Evolutionary conservation across 2,329 filamentous ascomycete genomes (phyloP).

Genomic region (Niveomyces coronatus): DNA sequence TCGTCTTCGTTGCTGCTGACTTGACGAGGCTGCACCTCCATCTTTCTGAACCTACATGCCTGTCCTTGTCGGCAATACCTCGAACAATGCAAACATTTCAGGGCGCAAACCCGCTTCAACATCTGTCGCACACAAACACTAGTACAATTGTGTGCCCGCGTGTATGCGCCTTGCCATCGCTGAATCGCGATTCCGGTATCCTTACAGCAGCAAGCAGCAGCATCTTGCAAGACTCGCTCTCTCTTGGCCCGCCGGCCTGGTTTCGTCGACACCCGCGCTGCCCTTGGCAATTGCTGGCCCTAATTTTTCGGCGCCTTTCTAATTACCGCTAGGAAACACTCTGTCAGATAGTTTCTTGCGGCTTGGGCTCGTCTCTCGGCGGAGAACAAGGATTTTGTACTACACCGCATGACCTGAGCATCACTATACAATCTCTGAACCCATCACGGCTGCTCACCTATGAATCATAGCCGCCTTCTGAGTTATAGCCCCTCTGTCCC

Average conservation of each 20-base stretch:
- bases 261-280: background rate
- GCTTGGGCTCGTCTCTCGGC: too few species aligned
- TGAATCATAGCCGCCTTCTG: too few species aligned
- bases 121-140: conserved; percentile 9
- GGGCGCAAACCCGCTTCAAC: conserved; percentile 3
- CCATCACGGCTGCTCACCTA: too few species aligned
- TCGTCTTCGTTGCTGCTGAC: conserved; percentile 5
- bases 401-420: too few species aligned
- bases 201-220: conserved; percentile 1
- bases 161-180: conserved; percentile 2
- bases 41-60: conserved; percentile 1
- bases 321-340: conserved; percentile 6
- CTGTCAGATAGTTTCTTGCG: conserved; percentile 4
- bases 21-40: background rate
- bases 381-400: conserved; percentile 9
- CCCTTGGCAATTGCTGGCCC: background rate
- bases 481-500: too few species aligned
- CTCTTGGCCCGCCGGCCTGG: conserved; percentile 3
- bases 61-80: conserved; percentile 1
- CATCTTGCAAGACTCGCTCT: conserved; percentile 1
- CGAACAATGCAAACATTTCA: conserved; percentile 8
- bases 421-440: too few species aligned
- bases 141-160: conserved; percentile 4
- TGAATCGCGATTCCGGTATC: conserved; percentile 2
- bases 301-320: conserved; percentile 5